Evolutionary conservation across 2,329 filamentous ascomycete species (phyloP).

Genomic region (Chaetomium strumarium): DNA sequence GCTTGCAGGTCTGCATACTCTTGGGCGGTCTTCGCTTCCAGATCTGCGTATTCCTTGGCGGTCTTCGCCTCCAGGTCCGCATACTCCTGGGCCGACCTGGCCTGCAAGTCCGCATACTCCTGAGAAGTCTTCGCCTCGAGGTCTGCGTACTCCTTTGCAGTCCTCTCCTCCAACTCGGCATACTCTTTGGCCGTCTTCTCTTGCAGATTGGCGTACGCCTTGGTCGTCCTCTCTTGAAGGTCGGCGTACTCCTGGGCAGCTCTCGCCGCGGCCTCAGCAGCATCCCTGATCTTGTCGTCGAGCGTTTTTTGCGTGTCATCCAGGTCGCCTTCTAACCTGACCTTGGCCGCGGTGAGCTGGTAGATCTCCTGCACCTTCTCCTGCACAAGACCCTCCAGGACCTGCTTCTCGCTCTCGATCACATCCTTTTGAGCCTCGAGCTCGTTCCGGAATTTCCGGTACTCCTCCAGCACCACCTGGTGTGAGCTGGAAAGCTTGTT

Average conservation of each 20-base stretch:
- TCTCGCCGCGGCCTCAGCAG: conserved; percentile 18
- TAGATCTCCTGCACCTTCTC: conserved; percentile 25
- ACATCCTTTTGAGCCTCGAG: conserved; percentile 27
- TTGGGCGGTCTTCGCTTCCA: conserved; percentile 14
- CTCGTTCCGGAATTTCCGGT: conserved; percentile 30
- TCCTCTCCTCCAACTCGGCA: conserved; percentile 14
- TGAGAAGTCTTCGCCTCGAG: conserved; percentile 9
- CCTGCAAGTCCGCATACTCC: conserved; percentile 14
- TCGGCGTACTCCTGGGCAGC: conserved; percentile 18
- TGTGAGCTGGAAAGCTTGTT: conserved; percentile 28
- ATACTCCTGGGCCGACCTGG: conserved; percentile 13
- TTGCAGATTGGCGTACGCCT: conserved; percentile 16
- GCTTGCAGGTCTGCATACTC: conserved; percentile 20
- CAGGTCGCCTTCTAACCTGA: conserved; percentile 22
- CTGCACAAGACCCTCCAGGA: conserved; percentile 24
- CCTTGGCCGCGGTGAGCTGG: conserved; percentile 20
- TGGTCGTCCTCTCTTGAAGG: conserved; percentile 3
- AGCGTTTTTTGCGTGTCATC: conserved; percentile 19
- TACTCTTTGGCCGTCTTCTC: conserved; percentile 15
- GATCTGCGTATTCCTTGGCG: conserved; percentile 12
- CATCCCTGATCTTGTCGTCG: conserved; percentile 18
- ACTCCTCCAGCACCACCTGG: conserved; percentile 31
- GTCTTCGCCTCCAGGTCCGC: conserved; percentile 15
- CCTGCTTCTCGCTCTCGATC: conserved; percentile 25
- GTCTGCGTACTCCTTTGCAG: conserved; percentile 14